phyloP scores from a whole-genome alignment of 331 rosid genomes.

The Rosa hybrid region DNA sequence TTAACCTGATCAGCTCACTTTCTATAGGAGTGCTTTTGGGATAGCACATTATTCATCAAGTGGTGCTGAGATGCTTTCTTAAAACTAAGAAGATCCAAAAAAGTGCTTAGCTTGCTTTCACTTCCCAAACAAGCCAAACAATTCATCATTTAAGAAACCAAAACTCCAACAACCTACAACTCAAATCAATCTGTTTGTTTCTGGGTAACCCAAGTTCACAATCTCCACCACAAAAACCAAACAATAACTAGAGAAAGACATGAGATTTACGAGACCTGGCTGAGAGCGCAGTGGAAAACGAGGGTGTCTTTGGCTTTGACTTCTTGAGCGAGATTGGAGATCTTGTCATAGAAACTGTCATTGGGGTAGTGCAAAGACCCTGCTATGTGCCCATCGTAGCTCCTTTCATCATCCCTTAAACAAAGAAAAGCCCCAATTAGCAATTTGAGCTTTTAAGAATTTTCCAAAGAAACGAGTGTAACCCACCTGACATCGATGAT shows the following conservation, averaged over 20 bases:
- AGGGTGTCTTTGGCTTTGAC: slow-evolving; percentile 83
- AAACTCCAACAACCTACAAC: not conserved
- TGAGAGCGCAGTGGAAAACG: slow-evolving; percentile 86
- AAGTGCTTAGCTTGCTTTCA: not conserved
- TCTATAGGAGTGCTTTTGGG: not conserved
- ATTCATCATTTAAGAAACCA: not conserved
- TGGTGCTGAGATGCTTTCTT: not conserved
- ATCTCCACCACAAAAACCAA: not conserved
- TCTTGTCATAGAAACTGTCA: slow-evolving; percentile 66
- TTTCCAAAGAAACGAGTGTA: not conserved
- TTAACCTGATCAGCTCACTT: not conserved
- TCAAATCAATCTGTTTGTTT: not conserved
- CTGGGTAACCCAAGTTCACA: not conserved
- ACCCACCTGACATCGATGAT: slow-evolving; percentile 71
- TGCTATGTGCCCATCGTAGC: slow-evolving; percentile 79
- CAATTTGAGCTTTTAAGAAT: not conserved
- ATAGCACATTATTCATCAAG: not conserved
- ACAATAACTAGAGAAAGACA: not conserved
- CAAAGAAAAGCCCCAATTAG: not conserved
- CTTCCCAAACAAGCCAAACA: not conserved
- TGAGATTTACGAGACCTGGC: slow-evolving; percentile 51
- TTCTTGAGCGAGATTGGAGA: slow-evolving; percentile 64
- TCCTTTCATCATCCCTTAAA: slow-evolving; percentile 80
- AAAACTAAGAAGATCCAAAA: not conserved
- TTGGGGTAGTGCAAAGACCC: slow-evolving; percentile 90